Conservation (phyloP, 257 asterid genomes). For the Scutellaria minor region DNA sequence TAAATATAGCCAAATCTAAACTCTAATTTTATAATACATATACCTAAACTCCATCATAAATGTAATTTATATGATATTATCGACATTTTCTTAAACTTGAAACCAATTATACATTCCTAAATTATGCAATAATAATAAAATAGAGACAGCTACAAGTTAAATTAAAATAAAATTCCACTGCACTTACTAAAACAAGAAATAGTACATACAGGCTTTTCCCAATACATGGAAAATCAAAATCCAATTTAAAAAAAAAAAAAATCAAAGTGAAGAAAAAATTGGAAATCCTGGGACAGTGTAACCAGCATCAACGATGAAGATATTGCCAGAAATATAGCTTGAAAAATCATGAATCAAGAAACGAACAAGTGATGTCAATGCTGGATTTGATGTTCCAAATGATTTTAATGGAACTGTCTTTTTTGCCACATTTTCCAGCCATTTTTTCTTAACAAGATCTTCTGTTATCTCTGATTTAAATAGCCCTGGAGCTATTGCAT, state of each 20-base stretch:
- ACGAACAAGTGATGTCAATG: slow-evolving; percentile 32
- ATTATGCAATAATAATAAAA: no score
- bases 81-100: no score
- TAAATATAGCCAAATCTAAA: no score
- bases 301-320: slow-evolving; percentile 38
- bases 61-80: no score
- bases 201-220: no score
- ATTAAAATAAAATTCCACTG: no score
- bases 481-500: slow-evolving; percentile 48
- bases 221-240: neutral
- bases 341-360: slow-evolving; percentile 40
- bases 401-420: slow-evolving; percentile 34
- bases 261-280: slow-evolving; percentile 39
- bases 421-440: slow-evolving; percentile 36
- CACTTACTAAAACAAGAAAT: no score
- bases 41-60: no score
- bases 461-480: slow-evolving; percentile 49
- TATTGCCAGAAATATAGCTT: slow-evolving; percentile 31
- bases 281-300: slow-evolving; percentile 27
- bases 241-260: no score
- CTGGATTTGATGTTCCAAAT: slow-evolving; percentile 40
- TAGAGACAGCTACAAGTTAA: no score
- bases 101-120: no score
- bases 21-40: no score
- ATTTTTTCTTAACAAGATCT: slow-evolving; percentile 30